These are phyloP conservation scores for Globomyces sp. DNA, from an alignment of 371 early-diverging fungal genomes.

Conservation along the genomic window DNA sequence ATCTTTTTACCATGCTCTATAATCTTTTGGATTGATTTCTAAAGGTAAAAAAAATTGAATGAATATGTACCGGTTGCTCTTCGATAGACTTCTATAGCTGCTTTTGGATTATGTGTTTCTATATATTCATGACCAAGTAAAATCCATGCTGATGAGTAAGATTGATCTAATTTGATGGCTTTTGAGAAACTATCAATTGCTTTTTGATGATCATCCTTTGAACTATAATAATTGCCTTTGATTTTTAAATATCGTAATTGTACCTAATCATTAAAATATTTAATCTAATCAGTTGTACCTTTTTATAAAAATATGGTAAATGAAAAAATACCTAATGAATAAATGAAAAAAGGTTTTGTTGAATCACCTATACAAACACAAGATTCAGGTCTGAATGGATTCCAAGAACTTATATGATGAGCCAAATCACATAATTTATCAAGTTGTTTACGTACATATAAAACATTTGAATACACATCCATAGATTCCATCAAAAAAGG, in stretches of 20 bases:
- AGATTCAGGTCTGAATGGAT: slow-evolving; percentile 86
- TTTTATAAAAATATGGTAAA: background rate
- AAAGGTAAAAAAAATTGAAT: slow-evolving; percentile 22
- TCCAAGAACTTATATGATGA: slow-evolving; percentile 66
- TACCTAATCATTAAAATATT: background rate
- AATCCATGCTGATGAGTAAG: slow-evolving; percentile 82
- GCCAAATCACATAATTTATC: slow-evolving; percentile 78
- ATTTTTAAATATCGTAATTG: background rate
- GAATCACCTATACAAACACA: slow-evolving; percentile 61
- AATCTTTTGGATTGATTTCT: slow-evolving; percentile 79
- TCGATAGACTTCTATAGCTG: slow-evolving; percentile 89
- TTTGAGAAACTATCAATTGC: slow-evolving; percentile 85
- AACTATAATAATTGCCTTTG: slow-evolving; percentile 82
- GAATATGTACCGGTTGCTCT: slow-evolving; percentile 46
- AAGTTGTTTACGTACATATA: slow-evolving; percentile 74
- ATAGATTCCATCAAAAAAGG: slow-evolving; percentile 80
- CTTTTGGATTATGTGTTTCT: slow-evolving; percentile 81
- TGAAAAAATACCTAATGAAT: slow-evolving; percentile 2
- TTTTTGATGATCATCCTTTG: slow-evolving; percentile 74
- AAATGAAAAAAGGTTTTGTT: slow-evolving; percentile 43
- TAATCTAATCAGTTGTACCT: background rate
- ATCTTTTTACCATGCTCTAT: slow-evolving; percentile 86
- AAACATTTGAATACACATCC: slow-evolving; percentile 87
- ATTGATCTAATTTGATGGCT: slow-evolving; percentile 75
- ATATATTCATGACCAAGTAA: slow-evolving; percentile 95